These are phyloP conservation scores for Hemileccinum impolitum DNA, from an alignment of 768 basidiomycete species.

Conservation along the genomic window DNA sequence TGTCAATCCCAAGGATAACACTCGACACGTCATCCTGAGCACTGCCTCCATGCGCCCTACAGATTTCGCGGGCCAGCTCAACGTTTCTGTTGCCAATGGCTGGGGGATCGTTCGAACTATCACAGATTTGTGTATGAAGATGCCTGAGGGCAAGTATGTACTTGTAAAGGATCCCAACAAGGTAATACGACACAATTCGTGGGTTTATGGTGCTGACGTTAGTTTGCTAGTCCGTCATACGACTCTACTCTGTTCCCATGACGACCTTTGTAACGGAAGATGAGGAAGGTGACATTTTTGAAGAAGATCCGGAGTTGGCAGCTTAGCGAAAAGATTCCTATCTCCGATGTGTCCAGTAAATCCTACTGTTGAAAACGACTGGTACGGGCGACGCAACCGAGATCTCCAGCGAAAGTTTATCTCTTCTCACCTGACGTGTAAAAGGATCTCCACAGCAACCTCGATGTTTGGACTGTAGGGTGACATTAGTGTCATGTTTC, in stretches of 20 bases:
- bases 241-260: constrained; percentile 88
- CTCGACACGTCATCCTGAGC: constrained; percentile 92
- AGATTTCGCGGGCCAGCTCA: constrained; percentile 93
- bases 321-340: constrained; percentile 16
- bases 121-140: constrained; percentile 91
- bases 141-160: constrained; percentile 98
- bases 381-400: not conserved
- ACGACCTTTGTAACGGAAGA: constrained; percentile 83
- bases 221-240: constrained; percentile 75
- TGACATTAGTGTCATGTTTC: not conserved
- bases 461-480: constrained; percentile 66
- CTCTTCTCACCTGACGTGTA: constrained; percentile 39
- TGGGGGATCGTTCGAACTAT: constrained; percentile 99
- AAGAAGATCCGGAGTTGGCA: constrained; percentile 40
- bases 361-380: not conserved
- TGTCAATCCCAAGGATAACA: constrained; percentile 89
- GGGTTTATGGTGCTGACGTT: constrained; percentile 7
- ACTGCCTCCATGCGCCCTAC: constrained; percentile 91
- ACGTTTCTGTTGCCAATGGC: constrained; percentile 91
- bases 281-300: constrained; percentile 51
- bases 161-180: constrained; percentile 97
- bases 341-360: constrained; percentile 5
- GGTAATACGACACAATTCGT: constrained; percentile 45
- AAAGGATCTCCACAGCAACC: constrained; percentile 75
- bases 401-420: not conserved